Base-by-base conservation (phyloP, 2,329 filamentous ascomycete genomes). In the Shiraia bambusicola region DNA sequence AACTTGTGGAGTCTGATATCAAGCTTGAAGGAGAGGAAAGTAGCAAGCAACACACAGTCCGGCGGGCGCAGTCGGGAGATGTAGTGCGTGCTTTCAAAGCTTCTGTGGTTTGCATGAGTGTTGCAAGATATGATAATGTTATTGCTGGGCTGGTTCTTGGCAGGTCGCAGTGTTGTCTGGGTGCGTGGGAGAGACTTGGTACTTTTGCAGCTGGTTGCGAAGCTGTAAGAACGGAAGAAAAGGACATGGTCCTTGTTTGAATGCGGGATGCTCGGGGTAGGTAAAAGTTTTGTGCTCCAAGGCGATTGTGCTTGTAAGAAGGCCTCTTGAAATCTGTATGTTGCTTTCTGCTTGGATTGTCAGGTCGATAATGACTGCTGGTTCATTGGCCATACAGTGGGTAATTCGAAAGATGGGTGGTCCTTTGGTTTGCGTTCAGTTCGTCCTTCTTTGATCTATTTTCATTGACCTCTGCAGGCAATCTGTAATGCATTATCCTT, bases 81-180 rank as follows among this genome's bases (percentile, higher is more conserved):
- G 17, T 19, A 10, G 16, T 54, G 22, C 26, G 31, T 19, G 26
- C 37, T 1, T 63, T 65, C 35, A 55, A 57, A 36, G 42, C 52
- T 2, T 33, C 43, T 11, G 59, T 66, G 8, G 33, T 63, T 10
- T 65, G 57, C 32, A 39, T 65, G n/a, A 46, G 54, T 30, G 42
- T 65, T 9, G 58, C 51, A 14, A 50, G 52, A 30, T 60, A 57
- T 28, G 56, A 60, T 37, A 49, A 43, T 33, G 48, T 56, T 43
- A 49, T 62, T 12, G 56, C 53, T 15, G 61, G 62, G 3, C 45
- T 65, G 11, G 62, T 67, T 3, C 50, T 67, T 14, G 62, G 59
- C 2, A 27, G 47, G 2, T 58, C 58, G 6, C 24, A 42, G 24
- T 42, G 33, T 8, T 22, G 35, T 24, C 25, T 29, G 16, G 39